Conservation (phyloP, 169 alveolate genomes). For the Babesia bigemina region DNA sequence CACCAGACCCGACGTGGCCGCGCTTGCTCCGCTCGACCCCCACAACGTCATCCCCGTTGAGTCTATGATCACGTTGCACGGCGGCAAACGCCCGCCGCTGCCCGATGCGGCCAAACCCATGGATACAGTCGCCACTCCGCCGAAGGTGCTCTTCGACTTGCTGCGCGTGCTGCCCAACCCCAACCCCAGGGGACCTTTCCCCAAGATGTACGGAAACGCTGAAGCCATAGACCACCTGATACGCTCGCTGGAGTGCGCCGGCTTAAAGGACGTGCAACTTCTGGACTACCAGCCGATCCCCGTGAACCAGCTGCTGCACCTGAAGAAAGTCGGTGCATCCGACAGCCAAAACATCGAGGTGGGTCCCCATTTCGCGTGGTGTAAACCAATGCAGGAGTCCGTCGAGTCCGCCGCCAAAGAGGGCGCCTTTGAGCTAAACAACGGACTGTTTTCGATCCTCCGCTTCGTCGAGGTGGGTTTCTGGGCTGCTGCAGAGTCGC, state of each 20-base stretch:
- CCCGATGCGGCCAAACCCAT: slow-evolving; percentile 55
- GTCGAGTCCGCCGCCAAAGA: slow-evolving; percentile 6
- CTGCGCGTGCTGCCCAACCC: slow-evolving; percentile 59
- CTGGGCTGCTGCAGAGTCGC: not conserved
- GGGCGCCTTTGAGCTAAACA: slow-evolving; percentile 36
- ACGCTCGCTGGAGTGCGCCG: slow-evolving; percentile 38
- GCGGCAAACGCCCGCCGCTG: slow-evolving; percentile 42
- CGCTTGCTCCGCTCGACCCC: slow-evolving; percentile 42
- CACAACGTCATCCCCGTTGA: slow-evolving; percentile 34
- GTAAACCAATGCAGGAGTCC: not conserved
- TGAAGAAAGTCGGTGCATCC: slow-evolving; percentile 3
- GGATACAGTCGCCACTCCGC: slow-evolving; percentile 64
- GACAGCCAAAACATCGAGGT: not conserved
- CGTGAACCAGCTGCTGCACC: slow-evolving; percentile 28
- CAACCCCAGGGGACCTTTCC: slow-evolving; percentile 12
- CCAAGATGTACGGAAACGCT: slow-evolving; percentile 49
- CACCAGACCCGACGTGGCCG: slow-evolving; percentile 45
- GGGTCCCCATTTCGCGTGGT: not conserved
- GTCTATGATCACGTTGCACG: slow-evolving; percentile 40
- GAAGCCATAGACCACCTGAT: slow-evolving; percentile 57
- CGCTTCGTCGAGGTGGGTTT: slow-evolving; percentile 46
- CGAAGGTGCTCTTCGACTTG: slow-evolving; percentile 66
- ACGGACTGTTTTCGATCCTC: slow-evolving; percentile 39
- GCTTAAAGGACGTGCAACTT: slow-evolving; percentile 11
- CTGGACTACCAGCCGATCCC: slow-evolving; percentile 47